phyloP scores from a whole-genome alignment of 768 basidiomycete species.

The Pleurotus citrinopileatus region DNA sequence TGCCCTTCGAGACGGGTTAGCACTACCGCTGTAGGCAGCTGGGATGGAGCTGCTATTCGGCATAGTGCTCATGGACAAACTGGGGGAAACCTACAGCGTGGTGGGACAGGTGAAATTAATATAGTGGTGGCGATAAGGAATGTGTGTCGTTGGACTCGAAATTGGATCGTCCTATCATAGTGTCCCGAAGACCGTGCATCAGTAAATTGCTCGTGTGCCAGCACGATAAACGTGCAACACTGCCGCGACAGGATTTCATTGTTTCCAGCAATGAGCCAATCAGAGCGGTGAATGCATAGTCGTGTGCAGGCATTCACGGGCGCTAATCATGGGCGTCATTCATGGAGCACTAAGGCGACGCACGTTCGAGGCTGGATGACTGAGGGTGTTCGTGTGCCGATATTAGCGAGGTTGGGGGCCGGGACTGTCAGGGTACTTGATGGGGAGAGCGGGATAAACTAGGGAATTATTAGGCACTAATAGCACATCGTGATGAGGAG shows the following conservation, averaged over 20 bases:
- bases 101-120: not conserved
- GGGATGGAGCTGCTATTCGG: slow-evolving; percentile 11
- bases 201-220: slow-evolving; percentile 20
- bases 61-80: not conserved
- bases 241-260: not conserved
- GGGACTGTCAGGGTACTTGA: not conserved
- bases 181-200: slow-evolving; percentile 9
- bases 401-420: slow-evolving; percentile 4
- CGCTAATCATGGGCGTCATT: slow-evolving; percentile 27
- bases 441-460: not conserved
- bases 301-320: slow-evolving; percentile 26
- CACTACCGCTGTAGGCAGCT: slow-evolving; percentile 30
- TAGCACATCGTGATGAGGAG: not conserved
- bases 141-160: slow-evolving; percentile 9
- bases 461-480: not conserved
- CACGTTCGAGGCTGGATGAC: slow-evolving; percentile 25
- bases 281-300: slow-evolving; percentile 14
- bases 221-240: slow-evolving; percentile 21
- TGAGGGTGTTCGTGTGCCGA: slow-evolving; percentile 1
- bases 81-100: not conserved
- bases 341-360: slow-evolving; percentile 16
- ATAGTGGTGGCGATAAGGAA: slow-evolving; percentile 4
- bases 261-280: slow-evolving; percentile 2
- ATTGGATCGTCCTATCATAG: not conserved
- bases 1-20: slow-evolving; percentile 36